Conservation (phyloP, 371 early-diverging fungal species). For the Mucor velutinosus region DNA sequence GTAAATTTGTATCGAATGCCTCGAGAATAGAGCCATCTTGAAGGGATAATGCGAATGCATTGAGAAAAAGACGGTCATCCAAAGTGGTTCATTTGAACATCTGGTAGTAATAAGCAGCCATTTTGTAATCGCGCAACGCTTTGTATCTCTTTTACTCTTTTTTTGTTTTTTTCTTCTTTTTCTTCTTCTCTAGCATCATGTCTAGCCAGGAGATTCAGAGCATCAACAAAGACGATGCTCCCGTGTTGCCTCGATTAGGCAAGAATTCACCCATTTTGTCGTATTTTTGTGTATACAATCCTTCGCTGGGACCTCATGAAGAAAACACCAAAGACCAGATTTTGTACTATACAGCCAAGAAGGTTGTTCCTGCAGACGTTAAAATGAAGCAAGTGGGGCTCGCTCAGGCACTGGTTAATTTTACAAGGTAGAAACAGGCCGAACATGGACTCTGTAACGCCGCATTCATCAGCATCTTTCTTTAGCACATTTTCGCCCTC, state of each 20-base stretch:
- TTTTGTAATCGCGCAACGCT: neutral
- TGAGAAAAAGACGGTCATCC: too few relatives aligned
- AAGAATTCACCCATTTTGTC: slow-evolving; percentile 54
- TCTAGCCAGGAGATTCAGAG: slow-evolving; percentile 10
- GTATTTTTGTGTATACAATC: slow-evolving; percentile 80
- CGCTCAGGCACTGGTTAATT: slow-evolving; percentile 80
- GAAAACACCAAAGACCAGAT: slow-evolving; percentile 77
- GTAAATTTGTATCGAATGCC: too few relatives aligned
- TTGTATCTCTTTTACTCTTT: neutral
- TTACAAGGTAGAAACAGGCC: slow-evolving; percentile 61
- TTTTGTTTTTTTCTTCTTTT: neutral
- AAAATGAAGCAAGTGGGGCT: slow-evolving; percentile 84
- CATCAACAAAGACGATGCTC: neutral
- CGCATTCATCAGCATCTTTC: neutral
- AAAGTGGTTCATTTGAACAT: too few relatives aligned
- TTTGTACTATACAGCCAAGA: slow-evolving; percentile 74
- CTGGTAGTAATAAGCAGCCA: too few relatives aligned
- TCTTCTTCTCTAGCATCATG: neutral
- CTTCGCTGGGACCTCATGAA: slow-evolving; percentile 70
- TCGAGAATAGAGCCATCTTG: too few relatives aligned
- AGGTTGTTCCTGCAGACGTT: slow-evolving; percentile 74
- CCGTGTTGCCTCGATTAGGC: slow-evolving; percentile 24
- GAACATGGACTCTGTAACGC: neutral
- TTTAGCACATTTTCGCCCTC: slow-evolving; percentile 69
- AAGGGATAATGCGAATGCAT: too few relatives aligned